Percentiles rank a stretch among this genome's conserved stretches.
phyloP scores from a whole-genome alignment of 2,329 filamentous ascomycete species.

The Aspergillus sp. region DNA sequence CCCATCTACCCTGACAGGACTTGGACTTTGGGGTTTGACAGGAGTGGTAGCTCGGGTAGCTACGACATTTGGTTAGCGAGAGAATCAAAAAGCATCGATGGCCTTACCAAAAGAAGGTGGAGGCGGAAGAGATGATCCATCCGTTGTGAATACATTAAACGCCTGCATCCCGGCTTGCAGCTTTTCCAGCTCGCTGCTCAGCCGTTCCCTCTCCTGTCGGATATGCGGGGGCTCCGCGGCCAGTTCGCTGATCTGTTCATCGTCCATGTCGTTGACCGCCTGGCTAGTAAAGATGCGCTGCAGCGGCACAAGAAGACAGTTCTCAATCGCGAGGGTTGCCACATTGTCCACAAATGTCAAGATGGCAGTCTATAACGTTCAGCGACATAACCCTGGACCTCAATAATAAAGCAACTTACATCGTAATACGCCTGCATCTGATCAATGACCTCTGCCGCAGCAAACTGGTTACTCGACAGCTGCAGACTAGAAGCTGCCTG shows the following conservation, averaged over 20 bases:
- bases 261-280: slow-evolving; percentile 34
- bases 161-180: slow-evolving; percentile 10
- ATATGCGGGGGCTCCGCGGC: slow-evolving; percentile 27
- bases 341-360: slow-evolving; percentile 50
- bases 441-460: slow-evolving; percentile 42
- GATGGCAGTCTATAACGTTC: slow-evolving; percentile 26
- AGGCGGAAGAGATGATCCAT: not conserved
- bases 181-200: slow-evolving; percentile 17
- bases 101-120: not conserved
- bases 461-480: slow-evolving; percentile 28
- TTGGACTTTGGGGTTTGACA: too few species aligned
- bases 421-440: slow-evolving; percentile 38
- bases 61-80: too few species aligned
- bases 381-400: not conserved
- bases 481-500: not conserved
- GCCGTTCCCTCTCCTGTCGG: slow-evolving; percentile 11
- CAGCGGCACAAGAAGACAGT: slow-evolving; percentile 45
- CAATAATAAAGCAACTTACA: slow-evolving; percentile 7
- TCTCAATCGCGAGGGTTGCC: slow-evolving; percentile 49
- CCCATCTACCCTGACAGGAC: too few species aligned
- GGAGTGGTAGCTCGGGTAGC: too few species aligned
- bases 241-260: slow-evolving; percentile 35
- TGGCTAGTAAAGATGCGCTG: slow-evolving; percentile 42
- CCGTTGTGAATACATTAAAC: slow-evolving; percentile 2
- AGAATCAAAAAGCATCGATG: not conserved